Evolutionary conservation across 1,284 basidiomycete genomes (phyloP).

Genomic region (Mycena citricolor): DNA sequence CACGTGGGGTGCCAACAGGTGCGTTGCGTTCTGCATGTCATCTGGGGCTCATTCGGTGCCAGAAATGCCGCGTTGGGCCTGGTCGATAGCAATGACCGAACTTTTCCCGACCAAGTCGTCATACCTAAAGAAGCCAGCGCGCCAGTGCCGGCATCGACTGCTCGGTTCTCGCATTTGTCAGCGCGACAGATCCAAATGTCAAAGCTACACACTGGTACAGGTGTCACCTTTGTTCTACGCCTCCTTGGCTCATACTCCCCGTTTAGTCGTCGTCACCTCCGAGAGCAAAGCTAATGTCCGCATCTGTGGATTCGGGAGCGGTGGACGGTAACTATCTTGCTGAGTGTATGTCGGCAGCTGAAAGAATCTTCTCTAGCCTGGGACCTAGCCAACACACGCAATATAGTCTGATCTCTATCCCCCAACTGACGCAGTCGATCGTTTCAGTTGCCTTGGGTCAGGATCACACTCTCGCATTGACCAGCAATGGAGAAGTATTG

Average conservation of each 20-base stretch:
- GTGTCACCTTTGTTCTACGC: too few relatives aligned
- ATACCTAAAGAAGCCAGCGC: conserved; percentile 49
- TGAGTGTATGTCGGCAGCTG: too few relatives aligned
- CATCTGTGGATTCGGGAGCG: conserved; percentile 84
- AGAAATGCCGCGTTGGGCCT: conserved; percentile 86
- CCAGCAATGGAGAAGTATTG: conserved; percentile 77
- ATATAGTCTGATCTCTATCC: conserved; percentile 63
- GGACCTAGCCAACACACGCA: conserved; percentile 82
- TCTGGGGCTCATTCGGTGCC: conserved; percentile 10
- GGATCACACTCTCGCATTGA: conserved; percentile 91
- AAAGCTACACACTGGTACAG: conserved; percentile 73
- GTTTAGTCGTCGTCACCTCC: conserved; percentile 65
- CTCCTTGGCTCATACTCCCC: conserved; percentile 9
- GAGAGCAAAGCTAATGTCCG: conserved; percentile 76
- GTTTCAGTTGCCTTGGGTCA: conserved; percentile 81
- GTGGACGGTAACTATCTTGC: conserved; percentile 63
- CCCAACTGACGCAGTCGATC: conserved; percentile 55
- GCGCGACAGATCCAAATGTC: conserved; percentile 77
- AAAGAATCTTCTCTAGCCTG: conserved; percentile 60
- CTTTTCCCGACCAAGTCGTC: conserved; percentile 77
- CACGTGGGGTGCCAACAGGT: conserved; percentile 91
- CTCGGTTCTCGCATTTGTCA: conserved; percentile 58
- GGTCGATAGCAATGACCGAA: conserved; percentile 78
- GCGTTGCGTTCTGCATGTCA: conserved; percentile 21
- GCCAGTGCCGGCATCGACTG: conserved; percentile 25